Base-by-base conservation (phyloP, 163 green algal genomes). In the Prototheca wickerhamii region DNA sequence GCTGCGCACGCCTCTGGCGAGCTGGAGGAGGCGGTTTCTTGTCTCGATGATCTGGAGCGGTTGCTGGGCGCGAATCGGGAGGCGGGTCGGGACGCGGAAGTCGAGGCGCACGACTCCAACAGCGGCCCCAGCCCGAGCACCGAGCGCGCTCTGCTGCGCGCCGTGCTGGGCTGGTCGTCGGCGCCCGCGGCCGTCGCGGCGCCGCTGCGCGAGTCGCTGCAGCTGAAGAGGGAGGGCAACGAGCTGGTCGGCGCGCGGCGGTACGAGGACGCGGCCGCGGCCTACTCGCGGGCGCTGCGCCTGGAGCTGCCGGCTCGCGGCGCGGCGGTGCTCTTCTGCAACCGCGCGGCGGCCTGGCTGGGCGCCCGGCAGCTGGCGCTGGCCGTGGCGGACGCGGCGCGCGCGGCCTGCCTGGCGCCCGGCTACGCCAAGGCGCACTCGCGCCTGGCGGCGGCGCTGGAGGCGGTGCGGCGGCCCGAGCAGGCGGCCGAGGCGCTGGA, bases 391-490 rank as follows among this genome's bases (percentile, higher is more conserved):
- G 65, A 72, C 50, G 52, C 34, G n/a, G 58, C 34, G 31, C 25
- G 56, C 7, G 54, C 65, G 3, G 40, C 37, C 8, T 32, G 42
- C 7, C 33, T 72, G 32, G 10, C 18, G 5, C 56, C 34, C 4
- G 43, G 32, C 33, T 72, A 72, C 55, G 37, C 40, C 40, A 72
- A 72, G 28, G 69, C 83, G 4, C 63, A 75, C 55, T 73, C 64
- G 4, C 71, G 83, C 31, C 60, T 84, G 44, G 76, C 72, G n/a
- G 43, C 61, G 32, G 58, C 84, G 37, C 75, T 86, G 62, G 26
- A 68, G 18, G 74, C 82, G 26, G 49, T 83, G 37, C 69, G 78
- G 10, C 67, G 73, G 4, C 64, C 73, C 15, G 63, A 53, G 3
- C 61, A 71, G 4, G 81, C 81, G 3, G 72, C 58, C 5, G 33